Evolutionary conservation across 1,284 basidiomycete species (phyloP).

Genomic region (Cronartium quercuum): DNA sequence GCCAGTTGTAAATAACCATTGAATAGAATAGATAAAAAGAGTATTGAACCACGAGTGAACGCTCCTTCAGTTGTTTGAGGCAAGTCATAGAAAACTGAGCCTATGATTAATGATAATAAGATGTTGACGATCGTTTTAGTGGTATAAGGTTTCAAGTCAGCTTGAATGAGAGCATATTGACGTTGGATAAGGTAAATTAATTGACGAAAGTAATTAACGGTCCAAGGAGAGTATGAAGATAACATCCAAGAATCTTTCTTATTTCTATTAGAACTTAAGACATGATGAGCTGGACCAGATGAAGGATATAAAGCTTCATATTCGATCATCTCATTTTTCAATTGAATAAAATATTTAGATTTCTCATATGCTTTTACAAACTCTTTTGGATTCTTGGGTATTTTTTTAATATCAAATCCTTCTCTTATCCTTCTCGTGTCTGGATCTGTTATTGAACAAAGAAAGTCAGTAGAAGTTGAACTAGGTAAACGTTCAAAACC

Average conservation of each 20-base stretch:
- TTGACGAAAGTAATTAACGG: constrained; percentile 42
- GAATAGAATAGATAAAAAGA: constrained; percentile 44
- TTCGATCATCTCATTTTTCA: constrained; percentile 22
- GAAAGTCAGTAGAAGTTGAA: constrained; percentile 29
- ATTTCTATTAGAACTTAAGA: constrained; percentile 5
- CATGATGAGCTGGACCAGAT: constrained; percentile 21
- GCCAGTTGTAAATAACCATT: constrained; percentile 45
- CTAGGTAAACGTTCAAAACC: constrained; percentile 13
- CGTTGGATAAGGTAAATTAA: constrained; percentile 43
- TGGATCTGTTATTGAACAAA: constrained; percentile 36
- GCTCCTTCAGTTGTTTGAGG: constrained; percentile 41
- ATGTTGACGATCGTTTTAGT: constrained; percentile 46
- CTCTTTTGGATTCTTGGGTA: constrained; percentile 16
- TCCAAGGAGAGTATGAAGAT: constrained; percentile 41
- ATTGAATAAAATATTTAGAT: constrained; percentile 10
- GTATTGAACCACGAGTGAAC: constrained; percentile 44
- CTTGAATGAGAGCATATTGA: constrained; percentile 44
- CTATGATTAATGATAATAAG: constrained; percentile 43
- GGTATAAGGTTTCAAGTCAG: constrained; percentile 43
- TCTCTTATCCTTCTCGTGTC: constrained; percentile 2
- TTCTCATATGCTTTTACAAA: constrained; percentile 24
- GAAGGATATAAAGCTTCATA: constrained; percentile 27
- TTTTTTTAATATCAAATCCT: not conserved
- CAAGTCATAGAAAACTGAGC: constrained; percentile 44
- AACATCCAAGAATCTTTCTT: constrained; percentile 32